Base-by-base conservation (phyloP, 768 basidiomycete species). In the Tricholoma matsutake region DNA sequence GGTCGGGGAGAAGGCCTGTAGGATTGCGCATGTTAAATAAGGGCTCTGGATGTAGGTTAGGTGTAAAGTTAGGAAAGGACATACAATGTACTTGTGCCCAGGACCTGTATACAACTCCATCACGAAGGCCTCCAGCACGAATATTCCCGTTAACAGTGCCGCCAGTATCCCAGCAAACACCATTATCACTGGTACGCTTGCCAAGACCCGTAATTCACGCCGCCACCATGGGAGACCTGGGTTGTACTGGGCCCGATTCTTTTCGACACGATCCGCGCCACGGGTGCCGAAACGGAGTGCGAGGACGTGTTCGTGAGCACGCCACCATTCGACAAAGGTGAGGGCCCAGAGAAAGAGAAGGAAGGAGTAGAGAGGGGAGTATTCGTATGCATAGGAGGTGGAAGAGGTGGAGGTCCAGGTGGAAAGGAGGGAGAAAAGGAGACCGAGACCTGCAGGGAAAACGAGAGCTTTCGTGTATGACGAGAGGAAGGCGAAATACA, bases 261-360 rank as follows among this genome's bases (percentile, higher is more conserved):
- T 86, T 69, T 94, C 93, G 6, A 92, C 91, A 31, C 82, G 83
- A 72, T 87, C 86, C 0, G 89, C 86, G 20, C 90, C 91, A 28
- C 85, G 84, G 0, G 90, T 92, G 4, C 91, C 89, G 80, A 92
- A 96, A 31, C 86, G 81, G 52, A 94, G 82, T 1, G 92, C 86
- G n/a, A 96, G 77, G 41, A 88, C 85, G 16, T 89, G 85, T 73
- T 98, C 92, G 60, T 85, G 85, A 37, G 97, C 83, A 29, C 91
- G 83, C 96, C 96, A 99, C 79, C 87, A 89, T 72, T 98, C 95
- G 62, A 96, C 89, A 67, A 96, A 96, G 18, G 83, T 72, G 52
- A 94, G 80, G 0, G 90, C 88, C 92, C 96, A 99, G 2, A 94
- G 58, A n/a, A 86, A 83, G 52, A 96, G 76, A 20, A 91, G 74